Evolutionary conservation across 129 eudicot genomes (phyloP).

Genomic region (Centella asiatica): DNA sequence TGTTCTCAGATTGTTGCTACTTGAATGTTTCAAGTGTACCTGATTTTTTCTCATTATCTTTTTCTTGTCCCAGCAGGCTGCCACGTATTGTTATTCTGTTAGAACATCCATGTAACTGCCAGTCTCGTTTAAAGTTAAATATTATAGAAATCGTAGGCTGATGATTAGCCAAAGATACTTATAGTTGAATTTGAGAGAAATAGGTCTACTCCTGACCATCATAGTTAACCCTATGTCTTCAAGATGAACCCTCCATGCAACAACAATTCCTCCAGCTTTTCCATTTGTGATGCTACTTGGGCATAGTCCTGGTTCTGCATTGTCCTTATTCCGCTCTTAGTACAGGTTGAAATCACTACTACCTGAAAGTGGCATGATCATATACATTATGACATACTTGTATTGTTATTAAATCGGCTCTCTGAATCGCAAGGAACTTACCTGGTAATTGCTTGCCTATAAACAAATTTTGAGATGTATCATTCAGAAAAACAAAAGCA

Average conservation of each 20-base stretch:
- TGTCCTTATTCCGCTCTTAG: background rate
- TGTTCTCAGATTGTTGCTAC: background rate
- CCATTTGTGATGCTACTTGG: background rate
- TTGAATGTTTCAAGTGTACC: background rate
- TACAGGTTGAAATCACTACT: background rate
- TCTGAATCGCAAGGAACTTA: background rate
- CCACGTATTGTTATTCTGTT: background rate
- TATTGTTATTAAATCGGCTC: too few relatives aligned
- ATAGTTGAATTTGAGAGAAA: background rate
- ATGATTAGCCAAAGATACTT: background rate
- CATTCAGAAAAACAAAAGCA: background rate
- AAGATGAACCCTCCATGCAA: background rate
- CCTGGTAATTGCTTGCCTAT: background rate
- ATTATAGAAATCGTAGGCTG: background rate
- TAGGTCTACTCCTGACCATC: background rate
- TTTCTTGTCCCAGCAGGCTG: background rate
- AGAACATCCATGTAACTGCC: background rate
- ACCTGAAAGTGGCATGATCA: background rate
- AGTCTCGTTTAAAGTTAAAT: background rate
- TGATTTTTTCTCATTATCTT: background rate
- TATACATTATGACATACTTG: background rate
- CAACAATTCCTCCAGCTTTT: background rate
- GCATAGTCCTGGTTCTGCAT: background rate
- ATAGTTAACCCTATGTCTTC: background rate
- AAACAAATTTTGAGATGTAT: background rate